Evolutionary conservation across 2,329 filamentous ascomycete genomes (phyloP).

Genomic region (Trichoderma sp.): DNA sequence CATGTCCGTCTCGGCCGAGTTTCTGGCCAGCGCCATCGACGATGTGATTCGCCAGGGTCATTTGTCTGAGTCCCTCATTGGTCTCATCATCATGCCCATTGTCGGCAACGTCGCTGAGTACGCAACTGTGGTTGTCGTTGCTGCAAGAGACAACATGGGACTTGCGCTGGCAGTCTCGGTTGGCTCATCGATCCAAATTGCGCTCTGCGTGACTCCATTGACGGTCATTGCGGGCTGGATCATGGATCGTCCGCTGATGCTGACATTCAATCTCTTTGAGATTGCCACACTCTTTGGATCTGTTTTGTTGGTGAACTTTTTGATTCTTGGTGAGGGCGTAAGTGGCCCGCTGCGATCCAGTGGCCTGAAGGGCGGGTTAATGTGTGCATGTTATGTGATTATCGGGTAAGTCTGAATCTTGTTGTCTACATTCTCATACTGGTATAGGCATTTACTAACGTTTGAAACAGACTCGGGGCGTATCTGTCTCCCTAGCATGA

Average conservation of each 20-base stretch:
- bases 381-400: slow-evolving; percentile 54
- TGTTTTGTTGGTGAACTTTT: slow-evolving; percentile 70
- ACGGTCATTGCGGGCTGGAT: slow-evolving; percentile 60
- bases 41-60: slow-evolving; percentile 49
- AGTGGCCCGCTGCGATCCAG: slow-evolving; percentile 58
- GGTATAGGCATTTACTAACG: neutral
- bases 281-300: slow-evolving; percentile 70
- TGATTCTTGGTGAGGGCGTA: slow-evolving; percentile 68
- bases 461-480: slow-evolving; percentile 2
- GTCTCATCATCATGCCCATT: slow-evolving; percentile 60
- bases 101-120: slow-evolving; percentile 64
- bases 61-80: slow-evolving; percentile 58
- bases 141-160: slow-evolving; percentile 60
- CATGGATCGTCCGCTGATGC: slow-evolving; percentile 54
- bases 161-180: slow-evolving; percentile 60
- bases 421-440: neutral
- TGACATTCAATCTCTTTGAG: slow-evolving; percentile 74
- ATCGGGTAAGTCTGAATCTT: slow-evolving; percentile 37
- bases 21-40: slow-evolving; percentile 59
- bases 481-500: slow-evolving; percentile 14
- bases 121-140: slow-evolving; percentile 60
- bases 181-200: slow-evolving; percentile 61
- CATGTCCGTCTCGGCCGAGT: slow-evolving; percentile 60
- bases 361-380: slow-evolving; percentile 53
- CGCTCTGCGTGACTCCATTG: slow-evolving; percentile 59